Base-by-base conservation (phyloP, 306 rosid species). In the Dalbergia cochinchinensis region DNA sequence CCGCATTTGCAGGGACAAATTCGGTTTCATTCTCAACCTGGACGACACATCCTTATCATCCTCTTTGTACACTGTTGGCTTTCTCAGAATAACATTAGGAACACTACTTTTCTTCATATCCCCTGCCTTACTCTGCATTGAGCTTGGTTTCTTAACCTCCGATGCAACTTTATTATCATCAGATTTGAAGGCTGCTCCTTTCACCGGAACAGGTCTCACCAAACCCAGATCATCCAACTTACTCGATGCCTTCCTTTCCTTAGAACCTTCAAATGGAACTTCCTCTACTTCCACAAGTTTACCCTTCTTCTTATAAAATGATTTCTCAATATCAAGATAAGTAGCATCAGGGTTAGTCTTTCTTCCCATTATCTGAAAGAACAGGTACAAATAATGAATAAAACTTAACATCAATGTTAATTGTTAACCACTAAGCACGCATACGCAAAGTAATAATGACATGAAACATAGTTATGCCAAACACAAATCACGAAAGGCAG, bases 311-410 rank as follows among this genome's bases (percentile, higher is more conserved):
- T 90, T 91, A 82, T 87, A 69, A 86, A 86, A 93, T 5, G 87
- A 77, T 87, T 96, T 96, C 88, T 96, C 99, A 80, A 93, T 86
- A 58, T 96, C 99, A 74, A 91, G 87, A 91, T 81, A 96, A 41
- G 90, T 83, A 74, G 87, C 92, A 78, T 87, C 91, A 11, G 98
- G 96, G 55, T 96, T 89, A 14, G 83, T 88, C 84, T 93, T 96
- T 81, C 92, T 88, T 78, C 96, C 95, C 96, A 90, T 83, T 78
- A 95, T 90, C 99, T 95, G 89, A 84, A 74, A 54, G 77, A 65
- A 55, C 70, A 76, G 72, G 51, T 4, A 57, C 15, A 75, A 11
- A 74, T 1, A 4, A 33, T 26, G 55, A 16, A 68, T 13, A 53
- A 22, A 35, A 78, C 3, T 19, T 14, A 55, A 41, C 44, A 54